Evolutionary conservation across 176 grass and related monocot genomes (phyloP).

Genomic region (Aegilops longissima): DNA sequence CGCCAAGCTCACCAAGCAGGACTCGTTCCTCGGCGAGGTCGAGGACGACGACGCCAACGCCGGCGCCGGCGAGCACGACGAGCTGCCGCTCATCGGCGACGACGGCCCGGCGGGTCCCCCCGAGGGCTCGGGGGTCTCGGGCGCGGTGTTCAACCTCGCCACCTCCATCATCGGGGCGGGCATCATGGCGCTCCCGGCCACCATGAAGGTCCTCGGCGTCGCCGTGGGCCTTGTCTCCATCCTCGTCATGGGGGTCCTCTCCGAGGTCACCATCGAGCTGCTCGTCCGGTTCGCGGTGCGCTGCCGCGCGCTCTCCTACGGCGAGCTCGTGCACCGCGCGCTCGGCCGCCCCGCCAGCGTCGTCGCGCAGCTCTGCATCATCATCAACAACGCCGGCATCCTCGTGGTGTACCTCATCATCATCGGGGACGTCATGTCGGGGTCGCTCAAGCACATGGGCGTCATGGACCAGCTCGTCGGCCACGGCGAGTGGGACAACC

Average conservation of each 20-base stretch:
- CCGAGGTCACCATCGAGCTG: conserved; percentile 94
- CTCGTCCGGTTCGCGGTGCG: conserved; percentile 73
- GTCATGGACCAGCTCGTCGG: conserved; percentile 88
- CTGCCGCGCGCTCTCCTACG: conserved; percentile 78
- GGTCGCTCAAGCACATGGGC: conserved; percentile 71
- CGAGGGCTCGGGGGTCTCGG: conserved; percentile 53
- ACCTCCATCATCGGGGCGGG: conserved; percentile 97
- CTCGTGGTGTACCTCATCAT: conserved; percentile 94
- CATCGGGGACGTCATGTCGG: conserved; percentile 97
- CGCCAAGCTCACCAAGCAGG: conserved; percentile 46
- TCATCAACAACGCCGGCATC: conserved; percentile 86
- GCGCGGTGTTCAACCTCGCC: conserved; percentile 92
- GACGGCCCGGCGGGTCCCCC: conserved; percentile 22
- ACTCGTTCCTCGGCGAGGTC: conserved; percentile 40
- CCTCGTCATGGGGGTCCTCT: conserved; percentile 77
- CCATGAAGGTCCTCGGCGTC: conserved; percentile 98
- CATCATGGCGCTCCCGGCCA: conserved; percentile 95
- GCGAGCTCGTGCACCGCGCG: conserved; percentile 74
- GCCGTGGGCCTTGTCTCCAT: conserved; percentile 68
- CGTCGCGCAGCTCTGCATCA: conserved; percentile 74
- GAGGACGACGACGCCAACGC: conserved; percentile 18
- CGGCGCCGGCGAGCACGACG: conserved; percentile 45
- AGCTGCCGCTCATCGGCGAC: conserved; percentile 71
- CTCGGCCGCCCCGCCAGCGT: conserved; percentile 70
- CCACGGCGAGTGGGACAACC: conserved; percentile 84